These are phyloP conservation scores for Barnettozyma botsteinii DNA, from an alignment of 805 yeast genomes.

Conservation along the genomic window DNA sequence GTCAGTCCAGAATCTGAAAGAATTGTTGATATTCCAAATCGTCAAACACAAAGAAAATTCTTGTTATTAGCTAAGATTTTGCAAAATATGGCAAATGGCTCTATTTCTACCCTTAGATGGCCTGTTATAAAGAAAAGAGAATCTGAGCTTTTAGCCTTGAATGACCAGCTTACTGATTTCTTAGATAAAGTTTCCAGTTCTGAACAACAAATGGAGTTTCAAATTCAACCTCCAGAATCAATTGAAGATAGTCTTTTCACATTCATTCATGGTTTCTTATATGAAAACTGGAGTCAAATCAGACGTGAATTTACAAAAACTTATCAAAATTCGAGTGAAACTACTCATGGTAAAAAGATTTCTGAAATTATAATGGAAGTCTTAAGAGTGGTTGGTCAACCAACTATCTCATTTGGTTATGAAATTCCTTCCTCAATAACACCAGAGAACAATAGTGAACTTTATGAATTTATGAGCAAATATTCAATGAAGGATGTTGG, in stretches of 20 bases:
- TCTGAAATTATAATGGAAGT: constrained; percentile 42
- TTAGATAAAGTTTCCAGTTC: constrained; percentile 31
- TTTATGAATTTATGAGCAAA: constrained; percentile 70
- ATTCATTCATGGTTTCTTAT: constrained; percentile 43
- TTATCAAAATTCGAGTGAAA: constrained; percentile 17
- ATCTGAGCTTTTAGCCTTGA: constrained; percentile 37
- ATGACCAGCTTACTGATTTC: constrained; percentile 34
- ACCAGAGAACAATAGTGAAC: constrained; percentile 43
- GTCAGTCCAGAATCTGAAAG: constrained; percentile 68
- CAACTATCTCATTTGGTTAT: constrained; percentile 47
- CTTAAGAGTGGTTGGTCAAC: constrained; percentile 51
- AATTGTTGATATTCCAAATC: constrained; percentile 34
- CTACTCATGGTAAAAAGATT: constrained; percentile 19
- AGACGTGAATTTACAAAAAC: constrained; percentile 24
- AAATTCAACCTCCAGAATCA: constrained; percentile 14
- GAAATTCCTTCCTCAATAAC: constrained; percentile 51
- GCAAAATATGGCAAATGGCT: constrained; percentile 83
- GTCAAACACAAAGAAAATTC: constrained; percentile 52
- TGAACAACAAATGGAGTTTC: constrained; percentile 22
- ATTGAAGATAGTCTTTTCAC: constrained; percentile 28
- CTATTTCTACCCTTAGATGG: constrained; percentile 61
- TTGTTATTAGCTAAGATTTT: constrained; percentile 77
- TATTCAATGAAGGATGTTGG: constrained; percentile 51
- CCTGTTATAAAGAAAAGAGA: constrained; percentile 41
- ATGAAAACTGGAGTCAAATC: constrained; percentile 41